Evolutionary conservation across 2,329 filamentous ascomycete species (phyloP), one percentile per base, ranked within the genome.

Genomic region (Sporothrix pallida): DNA sequence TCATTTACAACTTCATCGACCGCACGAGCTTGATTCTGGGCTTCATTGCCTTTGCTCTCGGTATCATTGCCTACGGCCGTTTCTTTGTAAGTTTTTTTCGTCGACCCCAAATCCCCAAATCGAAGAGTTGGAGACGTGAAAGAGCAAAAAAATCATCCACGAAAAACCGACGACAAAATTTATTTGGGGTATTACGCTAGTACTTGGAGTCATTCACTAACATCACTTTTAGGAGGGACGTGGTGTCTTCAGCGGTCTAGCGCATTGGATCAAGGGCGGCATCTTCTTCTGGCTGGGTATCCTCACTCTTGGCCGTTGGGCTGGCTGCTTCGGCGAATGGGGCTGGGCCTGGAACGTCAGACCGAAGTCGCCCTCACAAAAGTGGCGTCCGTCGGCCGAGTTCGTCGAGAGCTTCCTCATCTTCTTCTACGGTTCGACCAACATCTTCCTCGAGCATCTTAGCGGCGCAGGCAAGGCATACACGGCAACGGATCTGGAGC

Each of bases 331-430:
- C 80, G 91, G 92, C 74, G 93, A 97, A 75, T 87, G 95, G 73
- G 95, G 95, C 77, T 98, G 95, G 95, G 93, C 94, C 0, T 98
- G 95, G 95, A 98, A 98, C 79, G 82, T 95, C 74, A 92, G 92
- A 74, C 94, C 94, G 20, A 85, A 81, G 75, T 79, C 78, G 17
- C 75, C 77, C 13, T 86, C 89, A 20, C 86, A 88, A 76, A 88
- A 86, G 79, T 92, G 91, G 88, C 89, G 89, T 70, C 93, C 92
- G 0, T 93, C 93, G 0, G 94, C 93, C 31, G 95, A 98, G 83
- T 97, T 97, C 78, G 89, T 92, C 68, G 95, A 98, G 82, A 97
- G 93, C 48, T 91, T 92, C 73, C 88, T 97, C 77, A 98, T 98
- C 76, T 97, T 94, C 84, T 85, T 93, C 44, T 98, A 98, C 80